A percentile compares a stretch with the other conserved stretches of the same genome.
Conservation (phyloP, 768 basidiomycete genomes). For the Trametes cingulata region DNA sequence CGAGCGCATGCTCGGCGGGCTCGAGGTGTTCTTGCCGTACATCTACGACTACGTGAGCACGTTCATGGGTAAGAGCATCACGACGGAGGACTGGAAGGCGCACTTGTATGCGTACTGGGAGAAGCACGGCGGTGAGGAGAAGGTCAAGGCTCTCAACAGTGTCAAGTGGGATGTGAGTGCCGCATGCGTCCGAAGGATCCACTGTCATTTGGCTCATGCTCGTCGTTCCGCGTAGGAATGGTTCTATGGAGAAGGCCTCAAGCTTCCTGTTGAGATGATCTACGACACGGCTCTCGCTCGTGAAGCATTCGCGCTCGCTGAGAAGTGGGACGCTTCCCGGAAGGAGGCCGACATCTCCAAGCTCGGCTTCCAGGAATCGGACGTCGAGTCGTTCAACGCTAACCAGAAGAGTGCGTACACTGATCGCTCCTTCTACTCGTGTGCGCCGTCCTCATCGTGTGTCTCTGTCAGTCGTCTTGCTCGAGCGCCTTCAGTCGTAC, state of each 20-base stretch:
- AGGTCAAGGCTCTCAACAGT: conserved; percentile 62
- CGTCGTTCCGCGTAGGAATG: conserved; percentile 52
- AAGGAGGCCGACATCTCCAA: conserved; percentile 42
- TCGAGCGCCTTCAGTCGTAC: conserved; percentile 74
- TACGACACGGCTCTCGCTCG: conserved; percentile 75
- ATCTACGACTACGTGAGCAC: conserved; percentile 79
- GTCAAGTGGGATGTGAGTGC: conserved; percentile 76
- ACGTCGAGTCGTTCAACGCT: conserved; percentile 65
- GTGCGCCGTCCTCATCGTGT: background rate
- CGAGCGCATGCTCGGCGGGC: conserved; percentile 75
- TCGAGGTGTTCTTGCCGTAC: conserved; percentile 84
- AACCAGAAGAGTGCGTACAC: conserved; percentile 68
- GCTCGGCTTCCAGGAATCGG: conserved; percentile 57
- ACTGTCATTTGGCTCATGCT: background rate
- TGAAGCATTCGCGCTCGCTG: conserved; percentile 70
- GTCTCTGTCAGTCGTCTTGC: conserved; percentile 66
- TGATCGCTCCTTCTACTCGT: background rate
- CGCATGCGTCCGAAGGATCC: background rate
- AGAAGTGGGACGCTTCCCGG: conserved; percentile 71
- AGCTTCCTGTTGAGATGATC: conserved; percentile 71
- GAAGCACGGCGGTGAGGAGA: conserved; percentile 56
- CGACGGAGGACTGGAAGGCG: conserved; percentile 79
- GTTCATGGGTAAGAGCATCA: conserved; percentile 81
- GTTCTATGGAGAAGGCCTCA: conserved; percentile 77
- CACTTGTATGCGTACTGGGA: conserved; percentile 75